Evolutionary conservation across 2,329 filamentous ascomycete species (phyloP).

Genomic region (Sarocladium strictum): DNA sequence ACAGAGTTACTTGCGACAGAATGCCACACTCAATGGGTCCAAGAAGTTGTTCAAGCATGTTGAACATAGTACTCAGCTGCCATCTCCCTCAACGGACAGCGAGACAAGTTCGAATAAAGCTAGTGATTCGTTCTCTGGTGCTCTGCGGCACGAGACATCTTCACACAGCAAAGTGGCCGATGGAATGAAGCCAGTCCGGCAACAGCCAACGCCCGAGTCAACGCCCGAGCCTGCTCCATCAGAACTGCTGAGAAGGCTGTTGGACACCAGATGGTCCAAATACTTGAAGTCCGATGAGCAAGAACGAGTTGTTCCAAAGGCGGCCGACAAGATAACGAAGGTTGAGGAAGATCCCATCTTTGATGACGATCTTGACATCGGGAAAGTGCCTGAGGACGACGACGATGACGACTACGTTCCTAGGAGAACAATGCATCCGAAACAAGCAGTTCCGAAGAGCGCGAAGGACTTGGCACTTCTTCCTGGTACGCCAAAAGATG

Average conservation of each 20-base stretch:
- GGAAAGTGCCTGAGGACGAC: background rate
- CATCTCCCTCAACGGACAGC: no score
- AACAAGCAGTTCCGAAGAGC: background rate
- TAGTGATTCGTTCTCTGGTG: background rate
- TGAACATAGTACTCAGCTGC: no score
- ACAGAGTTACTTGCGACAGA: no score
- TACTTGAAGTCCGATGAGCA: background rate
- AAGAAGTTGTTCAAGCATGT: no score
- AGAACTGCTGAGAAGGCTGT: background rate
- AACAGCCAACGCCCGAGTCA: background rate
- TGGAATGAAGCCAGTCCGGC: background rate
- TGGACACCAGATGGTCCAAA: background rate
- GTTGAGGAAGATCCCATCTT: background rate
- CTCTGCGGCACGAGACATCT: no score
- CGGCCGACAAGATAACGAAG: background rate
- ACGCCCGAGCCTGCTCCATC: background rate
- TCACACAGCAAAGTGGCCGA: no score
- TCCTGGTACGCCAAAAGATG: no score
- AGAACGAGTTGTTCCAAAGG: background rate
- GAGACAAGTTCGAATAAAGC: no score
- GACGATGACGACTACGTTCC: slow-evolving; percentile 3
- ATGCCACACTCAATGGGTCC: no score
- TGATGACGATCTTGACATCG: background rate
- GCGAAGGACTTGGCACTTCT: background rate
- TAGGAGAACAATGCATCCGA: background rate